Conservation (phyloP, 192 early-diverging fungal species). For the Phlyctochytrium bullatum region DNA sequence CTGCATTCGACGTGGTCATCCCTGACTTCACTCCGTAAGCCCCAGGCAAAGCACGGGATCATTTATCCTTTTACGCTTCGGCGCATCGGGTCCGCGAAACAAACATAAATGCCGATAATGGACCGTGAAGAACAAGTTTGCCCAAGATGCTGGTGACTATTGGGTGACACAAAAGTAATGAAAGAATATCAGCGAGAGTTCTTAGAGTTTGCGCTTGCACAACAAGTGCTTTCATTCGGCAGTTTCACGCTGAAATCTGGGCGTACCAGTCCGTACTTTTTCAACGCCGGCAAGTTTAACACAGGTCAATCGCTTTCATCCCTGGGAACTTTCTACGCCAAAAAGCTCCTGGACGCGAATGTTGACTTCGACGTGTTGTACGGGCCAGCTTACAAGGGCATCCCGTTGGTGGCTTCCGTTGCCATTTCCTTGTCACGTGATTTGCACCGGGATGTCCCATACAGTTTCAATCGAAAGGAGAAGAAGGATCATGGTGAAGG, state of each 20-base stretch:
- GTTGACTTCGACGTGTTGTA: slow-evolving; percentile 85
- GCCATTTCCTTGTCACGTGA: slow-evolving; percentile 73
- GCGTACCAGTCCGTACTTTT: slow-evolving; percentile 95
- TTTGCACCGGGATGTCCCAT: slow-evolving; percentile 67
- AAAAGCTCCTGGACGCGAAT: slow-evolving; percentile 68
- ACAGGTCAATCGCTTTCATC: slow-evolving; percentile 77
- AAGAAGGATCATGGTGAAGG: slow-evolving; percentile 99
- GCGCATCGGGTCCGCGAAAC: too few species aligned
- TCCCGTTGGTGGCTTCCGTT: slow-evolving; percentile 84
- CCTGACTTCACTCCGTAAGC: too few species aligned
- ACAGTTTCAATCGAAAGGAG: slow-evolving; percentile 97
- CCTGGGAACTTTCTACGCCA: slow-evolving; percentile 88
- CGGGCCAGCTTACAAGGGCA: slow-evolving; percentile 99
- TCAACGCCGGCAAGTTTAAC: slow-evolving; percentile 96
- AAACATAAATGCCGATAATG: too few species aligned
- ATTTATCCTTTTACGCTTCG: too few species aligned
- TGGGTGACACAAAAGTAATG: slow-evolving; percentile 12
- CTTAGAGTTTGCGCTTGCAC: slow-evolving; percentile 84
- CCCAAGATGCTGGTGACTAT: too few species aligned
- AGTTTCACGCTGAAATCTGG: slow-evolving; percentile 91
- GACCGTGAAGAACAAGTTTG: too few species aligned
- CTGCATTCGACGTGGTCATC: too few species aligned
- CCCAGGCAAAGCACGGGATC: background rate
- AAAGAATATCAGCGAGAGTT: slow-evolving; percentile 84
- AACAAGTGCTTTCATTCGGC: slow-evolving; percentile 88